Evolutionary conservation across 176 grass and related monocot genomes (phyloP).

Genomic region (Rhynchospora breviuscula): DNA sequence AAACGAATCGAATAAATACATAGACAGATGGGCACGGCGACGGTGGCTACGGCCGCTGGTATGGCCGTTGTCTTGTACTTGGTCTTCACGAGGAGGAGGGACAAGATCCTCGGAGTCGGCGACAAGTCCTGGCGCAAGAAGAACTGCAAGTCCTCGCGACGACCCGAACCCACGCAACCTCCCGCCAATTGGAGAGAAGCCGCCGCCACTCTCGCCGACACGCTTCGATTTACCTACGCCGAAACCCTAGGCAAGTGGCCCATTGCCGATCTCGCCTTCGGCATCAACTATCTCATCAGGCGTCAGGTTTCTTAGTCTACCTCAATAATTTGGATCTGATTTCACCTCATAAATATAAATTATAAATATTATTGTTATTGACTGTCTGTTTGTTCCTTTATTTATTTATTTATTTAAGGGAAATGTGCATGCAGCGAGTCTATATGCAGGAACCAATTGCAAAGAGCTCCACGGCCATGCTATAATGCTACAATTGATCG

Average conservation of each 20-base stretch:
- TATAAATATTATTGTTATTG: too few relatives aligned
- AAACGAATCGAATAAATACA: too few relatives aligned
- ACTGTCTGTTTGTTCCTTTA: too few relatives aligned
- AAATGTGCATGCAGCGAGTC: constrained; percentile 60
- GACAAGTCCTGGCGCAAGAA: constrained; percentile 46
- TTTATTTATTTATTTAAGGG: too few relatives aligned
- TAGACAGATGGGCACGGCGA: constrained; percentile 81
- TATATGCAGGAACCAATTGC: constrained; percentile 81
- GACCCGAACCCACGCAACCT: constrained; percentile 62
- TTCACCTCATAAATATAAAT: too few relatives aligned
- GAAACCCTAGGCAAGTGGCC: constrained; percentile 99
- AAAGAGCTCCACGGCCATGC: constrained; percentile 53
- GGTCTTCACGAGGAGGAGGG: constrained; percentile 52
- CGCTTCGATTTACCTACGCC: constrained; percentile 86
- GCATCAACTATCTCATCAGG: constrained; percentile 96
- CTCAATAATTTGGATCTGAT: too few relatives aligned
- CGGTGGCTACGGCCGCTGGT: constrained; percentile 86
- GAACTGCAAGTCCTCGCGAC: constrained; percentile 27
- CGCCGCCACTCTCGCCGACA: constrained; percentile 73
- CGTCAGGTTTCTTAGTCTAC: constrained; percentile 86
- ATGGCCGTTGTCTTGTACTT: constrained; percentile 82
- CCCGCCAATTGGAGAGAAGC: constrained; percentile 93
- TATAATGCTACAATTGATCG: constrained; percentile 72
- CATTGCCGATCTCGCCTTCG: constrained; percentile 90
- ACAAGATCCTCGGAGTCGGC: too few relatives aligned